phyloP scores from a whole-genome alignment of 108 stramenopile species.

The Nitzschia palea region DNA sequence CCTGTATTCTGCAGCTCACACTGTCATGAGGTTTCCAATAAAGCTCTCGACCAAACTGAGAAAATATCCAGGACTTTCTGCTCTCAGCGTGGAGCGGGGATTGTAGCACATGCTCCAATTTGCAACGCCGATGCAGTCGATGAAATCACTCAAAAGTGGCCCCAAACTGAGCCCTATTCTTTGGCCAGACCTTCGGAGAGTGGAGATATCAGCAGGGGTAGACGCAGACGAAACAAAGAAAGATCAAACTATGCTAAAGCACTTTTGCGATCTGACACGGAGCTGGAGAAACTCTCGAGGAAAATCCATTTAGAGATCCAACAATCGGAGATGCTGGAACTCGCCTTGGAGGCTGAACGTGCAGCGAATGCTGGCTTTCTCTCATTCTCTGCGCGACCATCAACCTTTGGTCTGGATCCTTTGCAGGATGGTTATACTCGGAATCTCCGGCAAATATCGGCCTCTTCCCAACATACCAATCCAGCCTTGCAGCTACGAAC shows the following conservation, averaged over 20 bases:
- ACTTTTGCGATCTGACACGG: slow-evolving; percentile 21
- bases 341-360: slow-evolving; percentile 40
- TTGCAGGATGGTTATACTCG: background rate
- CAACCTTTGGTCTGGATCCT: slow-evolving; percentile 33
- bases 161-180: background rate
- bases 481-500: too few relatives aligned
- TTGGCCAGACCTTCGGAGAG: background rate
- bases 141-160: slow-evolving; percentile 7
- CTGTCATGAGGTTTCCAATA: background rate
- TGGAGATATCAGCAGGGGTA: background rate
- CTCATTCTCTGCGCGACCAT: slow-evolving; percentile 32
- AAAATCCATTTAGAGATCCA: slow-evolving; percentile 36
- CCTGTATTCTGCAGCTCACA: slow-evolving; percentile 1
- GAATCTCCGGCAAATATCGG: slow-evolving; percentile 3
- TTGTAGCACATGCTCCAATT: background rate
- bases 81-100: background rate
- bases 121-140: slow-evolving; percentile 12
- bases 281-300: slow-evolving; percentile 28
- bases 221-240: slow-evolving; percentile 11
- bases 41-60: background rate
- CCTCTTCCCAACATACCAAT: too few relatives aligned
- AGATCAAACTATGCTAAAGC: slow-evolving; percentile 39
- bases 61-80: background rate
- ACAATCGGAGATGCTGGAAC: slow-evolving; percentile 32
- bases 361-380: slow-evolving; percentile 41